phyloP scores from a whole-genome alignment of 2,329 filamentous ascomycete species.

The Trichoderma gracile region DNA sequence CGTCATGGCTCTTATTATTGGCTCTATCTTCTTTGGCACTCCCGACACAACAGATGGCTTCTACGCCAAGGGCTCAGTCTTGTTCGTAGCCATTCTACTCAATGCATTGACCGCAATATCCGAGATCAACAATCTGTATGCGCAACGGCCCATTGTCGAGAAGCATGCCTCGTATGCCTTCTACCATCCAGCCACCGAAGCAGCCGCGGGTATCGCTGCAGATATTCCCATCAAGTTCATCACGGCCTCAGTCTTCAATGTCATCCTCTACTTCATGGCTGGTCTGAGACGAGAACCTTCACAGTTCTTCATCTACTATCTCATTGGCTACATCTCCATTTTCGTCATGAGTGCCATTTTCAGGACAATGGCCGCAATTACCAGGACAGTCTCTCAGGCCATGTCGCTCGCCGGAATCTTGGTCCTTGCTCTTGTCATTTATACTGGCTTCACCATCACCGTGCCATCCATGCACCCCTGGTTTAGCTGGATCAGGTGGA shows the following conservation, averaged over 20 bases:
- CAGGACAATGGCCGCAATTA: slow-evolving; percentile 69
- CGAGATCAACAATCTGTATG: slow-evolving; percentile 52
- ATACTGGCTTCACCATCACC: slow-evolving; percentile 59
- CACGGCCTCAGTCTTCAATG: slow-evolving; percentile 52
- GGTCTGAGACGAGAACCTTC: slow-evolving; percentile 58
- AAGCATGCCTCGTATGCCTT: slow-evolving; percentile 53
- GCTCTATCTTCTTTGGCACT: slow-evolving; percentile 59
- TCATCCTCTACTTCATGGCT: slow-evolving; percentile 60
- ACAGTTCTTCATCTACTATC: slow-evolving; percentile 74
- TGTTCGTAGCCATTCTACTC: slow-evolving; percentile 62
- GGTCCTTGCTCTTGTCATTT: slow-evolving; percentile 61
- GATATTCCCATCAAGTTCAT: slow-evolving; percentile 61
- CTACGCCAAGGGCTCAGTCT: slow-evolving; percentile 54
- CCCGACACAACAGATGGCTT: slow-evolving; percentile 53
- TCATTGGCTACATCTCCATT: slow-evolving; percentile 67
- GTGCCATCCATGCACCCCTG: slow-evolving; percentile 65
- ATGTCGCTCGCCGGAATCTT: slow-evolving; percentile 55
- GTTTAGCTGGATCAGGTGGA: slow-evolving; percentile 74
- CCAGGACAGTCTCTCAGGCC: slow-evolving; percentile 63
- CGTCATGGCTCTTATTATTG: slow-evolving; percentile 61
- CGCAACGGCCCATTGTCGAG: slow-evolving; percentile 50
- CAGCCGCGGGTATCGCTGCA: slow-evolving; percentile 53
- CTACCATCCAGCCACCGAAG: slow-evolving; percentile 55
- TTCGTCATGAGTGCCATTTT: slow-evolving; percentile 77
- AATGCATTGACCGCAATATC: slow-evolving; percentile 59